Evolutionary conservation across 495 filamentous ascomycete species (phyloP).

Genomic region (Xanthoparmelia taractica): DNA sequence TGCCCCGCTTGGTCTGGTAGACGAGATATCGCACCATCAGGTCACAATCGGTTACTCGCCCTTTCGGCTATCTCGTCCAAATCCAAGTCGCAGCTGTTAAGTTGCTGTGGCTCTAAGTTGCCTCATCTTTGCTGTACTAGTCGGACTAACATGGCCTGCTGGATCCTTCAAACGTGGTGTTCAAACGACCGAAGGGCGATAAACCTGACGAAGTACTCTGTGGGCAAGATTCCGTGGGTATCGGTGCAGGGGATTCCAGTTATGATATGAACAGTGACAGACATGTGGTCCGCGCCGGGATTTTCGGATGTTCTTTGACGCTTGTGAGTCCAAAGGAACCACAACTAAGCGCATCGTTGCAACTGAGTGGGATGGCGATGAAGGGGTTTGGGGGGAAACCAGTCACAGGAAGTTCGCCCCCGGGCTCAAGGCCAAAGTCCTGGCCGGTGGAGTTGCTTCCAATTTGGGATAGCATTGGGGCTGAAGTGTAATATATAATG

Average conservation of each 20-base stretch:
- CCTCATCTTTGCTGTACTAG: neutral
- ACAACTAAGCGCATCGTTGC: neutral
- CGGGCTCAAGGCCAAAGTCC: neutral
- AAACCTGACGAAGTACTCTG: neutral
- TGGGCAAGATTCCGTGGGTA: neutral
- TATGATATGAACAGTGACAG: neutral
- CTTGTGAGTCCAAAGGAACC: neutral
- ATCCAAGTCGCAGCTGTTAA: neutral
- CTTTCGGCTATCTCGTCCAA: neutral
- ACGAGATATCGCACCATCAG: too few species aligned
- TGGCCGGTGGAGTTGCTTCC: neutral
- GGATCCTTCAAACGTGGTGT: neutral
- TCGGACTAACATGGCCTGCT: neutral
- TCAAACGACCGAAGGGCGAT: neutral
- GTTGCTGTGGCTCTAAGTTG: neutral
- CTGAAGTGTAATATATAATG: neutral
- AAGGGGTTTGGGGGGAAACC: neutral
- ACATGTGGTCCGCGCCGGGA: neutral
- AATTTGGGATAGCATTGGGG: neutral
- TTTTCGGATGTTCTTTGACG: neutral
- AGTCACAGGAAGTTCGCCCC: neutral
- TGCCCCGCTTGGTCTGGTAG: too few species aligned
- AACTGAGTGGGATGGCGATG: neutral
- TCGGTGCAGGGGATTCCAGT: neutral
- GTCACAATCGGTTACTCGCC: too few species aligned